Conservation (phyloP, 2,329 filamentous ascomycete species). For the Colletotrichum tropicicola region DNA sequence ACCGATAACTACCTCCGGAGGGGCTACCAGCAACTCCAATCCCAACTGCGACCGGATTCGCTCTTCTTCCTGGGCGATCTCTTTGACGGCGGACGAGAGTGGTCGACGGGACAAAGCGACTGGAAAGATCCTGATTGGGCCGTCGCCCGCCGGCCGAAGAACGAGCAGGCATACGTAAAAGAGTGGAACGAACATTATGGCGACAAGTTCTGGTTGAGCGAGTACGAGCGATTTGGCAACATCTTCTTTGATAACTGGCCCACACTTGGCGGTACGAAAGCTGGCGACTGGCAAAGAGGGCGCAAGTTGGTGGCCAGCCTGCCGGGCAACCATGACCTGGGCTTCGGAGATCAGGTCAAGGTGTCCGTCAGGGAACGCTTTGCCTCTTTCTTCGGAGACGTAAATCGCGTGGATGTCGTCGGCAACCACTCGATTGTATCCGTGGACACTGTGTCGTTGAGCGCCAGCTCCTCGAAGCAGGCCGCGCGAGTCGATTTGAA, state of each 20-base stretch:
- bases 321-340: constrained; percentile 94
- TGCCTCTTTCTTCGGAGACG: constrained; percentile 86
- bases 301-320: constrained; percentile 85
- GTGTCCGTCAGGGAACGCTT: constrained; percentile 83
- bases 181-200: constrained; percentile 80
- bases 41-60: constrained; percentile 81
- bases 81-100: constrained; percentile 95
- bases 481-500: constrained; percentile 60
- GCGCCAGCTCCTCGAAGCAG: constrained; percentile 69
- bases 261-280: constrained; percentile 61
- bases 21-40: constrained; percentile 82
- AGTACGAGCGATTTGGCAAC: constrained; percentile 85
- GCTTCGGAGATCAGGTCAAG: constrained; percentile 88
- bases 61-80: constrained; percentile 93
- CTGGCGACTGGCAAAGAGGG: constrained; percentile 69
- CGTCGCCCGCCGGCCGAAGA: constrained; percentile 55
- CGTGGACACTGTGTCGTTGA: constrained; percentile 87
- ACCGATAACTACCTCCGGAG: constrained; percentile 92
- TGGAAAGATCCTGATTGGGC: constrained; percentile 70
- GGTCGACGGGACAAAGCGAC: constrained; percentile 75
- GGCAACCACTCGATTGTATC: constrained; percentile 97
- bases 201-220: constrained; percentile 83
- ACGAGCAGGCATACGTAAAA: constrained; percentile 66
- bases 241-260: constrained; percentile 82
- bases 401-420: constrained; percentile 90